Percentiles rank a stretch among this genome's conserved stretches.
Evolutionary conservation across 805 yeast genomes (phyloP).

Genomic region (Dipodascopsis uninucleata): DNA sequence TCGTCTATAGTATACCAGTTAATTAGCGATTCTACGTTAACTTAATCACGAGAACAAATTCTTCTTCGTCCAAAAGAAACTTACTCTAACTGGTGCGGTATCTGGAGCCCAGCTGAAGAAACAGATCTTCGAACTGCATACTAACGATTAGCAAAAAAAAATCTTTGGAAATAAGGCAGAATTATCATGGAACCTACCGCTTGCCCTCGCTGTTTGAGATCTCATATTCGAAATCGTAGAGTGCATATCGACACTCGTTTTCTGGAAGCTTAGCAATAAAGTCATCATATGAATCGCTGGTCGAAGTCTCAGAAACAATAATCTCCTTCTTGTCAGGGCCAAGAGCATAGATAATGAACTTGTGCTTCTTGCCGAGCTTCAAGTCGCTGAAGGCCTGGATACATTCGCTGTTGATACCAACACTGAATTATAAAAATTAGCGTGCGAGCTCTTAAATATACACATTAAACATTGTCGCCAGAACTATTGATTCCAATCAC

Average conservation of each 20-base stretch:
- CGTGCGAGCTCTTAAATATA: too few relatives aligned
- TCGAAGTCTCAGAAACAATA: conserved; percentile 80
- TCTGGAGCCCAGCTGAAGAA: conserved; percentile 96
- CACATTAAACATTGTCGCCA: too few relatives aligned
- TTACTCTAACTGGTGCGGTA: conserved; percentile 77
- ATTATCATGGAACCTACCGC: conserved; percentile 50
- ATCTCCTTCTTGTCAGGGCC: conserved; percentile 87
- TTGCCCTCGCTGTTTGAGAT: conserved; percentile 87
- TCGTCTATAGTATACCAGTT: conserved; percentile 39
- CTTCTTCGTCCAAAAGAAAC: conserved; percentile 3
- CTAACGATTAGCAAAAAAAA: background rate
- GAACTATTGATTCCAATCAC: too few relatives aligned
- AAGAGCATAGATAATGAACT: conserved; percentile 75
- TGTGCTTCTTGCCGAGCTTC: conserved; percentile 80
- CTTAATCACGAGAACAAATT: background rate
- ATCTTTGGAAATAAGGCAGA: background rate
- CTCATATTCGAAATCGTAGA: conserved; percentile 95
- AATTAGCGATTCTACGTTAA: background rate
- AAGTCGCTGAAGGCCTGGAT: conserved; percentile 91
- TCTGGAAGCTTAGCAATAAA: conserved; percentile 90
- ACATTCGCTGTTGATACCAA: conserved; percentile 85
- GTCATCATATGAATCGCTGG: conserved; percentile 70
- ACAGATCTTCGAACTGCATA: conserved; percentile 56
- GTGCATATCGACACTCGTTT: conserved; percentile 92
- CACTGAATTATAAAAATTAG: conserved; percentile 45